Conservation (phyloP, 208 protist species). For the Crithidia fasciculata region DNA sequence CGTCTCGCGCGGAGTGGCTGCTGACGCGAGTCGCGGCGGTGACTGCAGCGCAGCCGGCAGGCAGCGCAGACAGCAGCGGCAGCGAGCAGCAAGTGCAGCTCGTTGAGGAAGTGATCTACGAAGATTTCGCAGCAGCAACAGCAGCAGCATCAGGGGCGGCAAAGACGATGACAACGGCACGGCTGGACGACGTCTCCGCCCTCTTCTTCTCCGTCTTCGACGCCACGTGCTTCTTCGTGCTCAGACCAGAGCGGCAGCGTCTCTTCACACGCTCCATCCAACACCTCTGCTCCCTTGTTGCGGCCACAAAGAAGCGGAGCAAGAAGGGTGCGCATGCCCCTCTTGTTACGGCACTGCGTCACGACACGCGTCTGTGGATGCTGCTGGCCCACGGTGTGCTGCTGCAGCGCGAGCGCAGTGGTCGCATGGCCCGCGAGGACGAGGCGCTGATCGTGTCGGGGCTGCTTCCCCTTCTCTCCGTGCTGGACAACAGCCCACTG, state of each 20-base stretch:
- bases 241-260: conserved; percentile 57
- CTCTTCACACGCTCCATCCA: conserved; percentile 44
- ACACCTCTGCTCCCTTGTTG: conserved; percentile 34
- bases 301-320: not conserved
- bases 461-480: conserved; percentile 44
- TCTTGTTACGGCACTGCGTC: conserved; percentile 13
- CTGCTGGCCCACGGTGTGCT: conserved; percentile 43
- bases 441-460: conserved; percentile 21
- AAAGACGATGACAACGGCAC: not conserved
- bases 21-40: not conserved
- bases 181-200: conserved; percentile 19
- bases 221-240: conserved; percentile 63
- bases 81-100: not conserved
- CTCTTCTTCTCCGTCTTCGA: conserved; percentile 63
- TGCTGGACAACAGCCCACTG: conserved; percentile 1
- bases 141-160: not conserved
- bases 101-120: not conserved
- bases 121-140: not conserved
- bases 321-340: not conserved
- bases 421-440: conserved; percentile 39
- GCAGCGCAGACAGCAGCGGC: not conserved
- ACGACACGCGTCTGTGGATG: conserved; percentile 50
- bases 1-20: not conserved
- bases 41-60: not conserved
- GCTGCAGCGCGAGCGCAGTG: conserved; percentile 46